Base-by-base conservation (phyloP, 192 early-diverging fungal genomes). In the Umbelopsis sp. region DNA sequence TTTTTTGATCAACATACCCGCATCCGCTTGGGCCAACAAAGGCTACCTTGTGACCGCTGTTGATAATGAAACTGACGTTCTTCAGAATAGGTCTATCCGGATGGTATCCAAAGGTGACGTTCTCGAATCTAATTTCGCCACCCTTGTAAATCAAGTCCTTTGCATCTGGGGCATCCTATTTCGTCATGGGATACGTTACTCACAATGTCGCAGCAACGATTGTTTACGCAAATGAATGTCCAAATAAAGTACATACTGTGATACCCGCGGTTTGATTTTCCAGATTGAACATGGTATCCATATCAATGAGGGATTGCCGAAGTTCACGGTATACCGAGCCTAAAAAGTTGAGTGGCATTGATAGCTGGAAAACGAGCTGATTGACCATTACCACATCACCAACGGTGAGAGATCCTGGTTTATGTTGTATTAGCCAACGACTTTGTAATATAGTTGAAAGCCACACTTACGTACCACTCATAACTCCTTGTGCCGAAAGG, bases 341-440 rank as follows among this genome's bases (percentile, higher is more conserved):
- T 66, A 99, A 78, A 77, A 99, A 99, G 84, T 99, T 98, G 16
- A 99, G 85, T 21, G 98, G 98, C 78, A 98, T 84, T 2, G 95
- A 95, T 12, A 99, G 85, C 81, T 99, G 98, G 80, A 99, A 98
- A 26, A 99, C 91, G 26, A 99, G 91, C 21, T 97, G 96, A 72
- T 99, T 99, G 68, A 99, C 89, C 95, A 99, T 95, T 21, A 99
- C 98, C 6, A 99, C 86, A 75, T 99, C 98, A 47, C 98, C 98
- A 26, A 99, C 90, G 2, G 95, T 97, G 86, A 99, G 84, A 2
- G 87, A 82, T 0, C 93, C 91, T 45, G 45, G 17, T n/a, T 22
- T 36, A 67, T n/a, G n/a, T n/a, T n/a, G n/a, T n/a, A 72, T 24
- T 84, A 77, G 91, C n/a, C 71, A 53, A 77, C 92, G 89, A 47